Conservation (phyloP, 75 land plant genomes). For the Cryptomeria japonica region DNA sequence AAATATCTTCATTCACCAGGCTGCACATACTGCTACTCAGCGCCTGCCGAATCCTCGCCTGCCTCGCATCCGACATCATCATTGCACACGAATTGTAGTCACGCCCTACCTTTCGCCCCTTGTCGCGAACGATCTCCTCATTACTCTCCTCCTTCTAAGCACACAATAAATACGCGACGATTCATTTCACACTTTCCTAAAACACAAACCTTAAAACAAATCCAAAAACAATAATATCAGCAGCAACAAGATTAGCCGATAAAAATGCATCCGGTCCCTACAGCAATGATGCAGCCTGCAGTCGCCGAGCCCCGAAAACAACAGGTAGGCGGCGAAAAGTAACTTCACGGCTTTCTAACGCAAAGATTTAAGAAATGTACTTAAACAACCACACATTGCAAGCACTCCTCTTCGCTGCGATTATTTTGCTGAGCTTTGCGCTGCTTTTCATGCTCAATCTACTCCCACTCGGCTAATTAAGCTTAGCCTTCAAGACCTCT, state of each 20-base stretch:
- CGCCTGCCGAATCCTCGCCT: not conserved
- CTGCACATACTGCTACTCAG: not conserved
- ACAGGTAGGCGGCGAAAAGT: not conserved
- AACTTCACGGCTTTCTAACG: not conserved
- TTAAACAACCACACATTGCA: constrained; percentile 17
- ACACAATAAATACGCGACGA: constrained; percentile 5
- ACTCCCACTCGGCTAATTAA: not conserved
- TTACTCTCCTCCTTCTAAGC: constrained; percentile 22
- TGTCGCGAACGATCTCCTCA: constrained; percentile 31
- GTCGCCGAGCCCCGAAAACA: not conserved
- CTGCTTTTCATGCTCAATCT: not conserved
- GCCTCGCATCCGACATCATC: not conserved
- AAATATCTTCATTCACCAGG: not conserved
- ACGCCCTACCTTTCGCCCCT: constrained; percentile 33
- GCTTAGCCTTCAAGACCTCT: not conserved
- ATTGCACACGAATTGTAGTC: not conserved
- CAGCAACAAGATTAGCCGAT: not conserved
- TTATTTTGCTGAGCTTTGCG: not conserved
- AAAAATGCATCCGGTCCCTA: not conserved
- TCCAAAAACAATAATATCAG: not conserved
- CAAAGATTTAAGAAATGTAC: not conserved
- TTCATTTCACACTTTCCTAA: not conserved
- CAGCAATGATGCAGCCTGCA: not conserved
- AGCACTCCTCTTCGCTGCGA: not conserved
- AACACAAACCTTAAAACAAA: not conserved